phyloP scores from a whole-genome alignment of 2,329 filamentous ascomycete species.

The Decorospora gaudefroyi region DNA sequence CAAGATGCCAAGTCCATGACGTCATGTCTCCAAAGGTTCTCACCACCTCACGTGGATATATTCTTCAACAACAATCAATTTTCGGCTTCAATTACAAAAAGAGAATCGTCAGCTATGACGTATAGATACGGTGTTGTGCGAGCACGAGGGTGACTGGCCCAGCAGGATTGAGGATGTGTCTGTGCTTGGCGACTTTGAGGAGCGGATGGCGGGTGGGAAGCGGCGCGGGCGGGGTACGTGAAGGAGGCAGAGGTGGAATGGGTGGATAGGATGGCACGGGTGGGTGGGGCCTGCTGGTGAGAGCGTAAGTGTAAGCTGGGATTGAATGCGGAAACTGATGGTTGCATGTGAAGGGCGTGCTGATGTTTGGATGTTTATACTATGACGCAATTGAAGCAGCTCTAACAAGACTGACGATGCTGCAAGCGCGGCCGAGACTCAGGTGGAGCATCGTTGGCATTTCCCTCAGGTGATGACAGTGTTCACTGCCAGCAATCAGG shows the following conservation, averaged over 20 bases:
- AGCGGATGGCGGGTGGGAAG: background rate
- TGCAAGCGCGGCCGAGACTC: conserved; percentile 3
- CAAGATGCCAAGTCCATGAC: too few relatives aligned
- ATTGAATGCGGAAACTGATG: background rate
- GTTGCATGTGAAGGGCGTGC: too few relatives aligned
- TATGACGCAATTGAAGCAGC: conserved; percentile 10
- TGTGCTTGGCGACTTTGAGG: background rate
- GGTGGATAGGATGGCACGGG: background rate
- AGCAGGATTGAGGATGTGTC: background rate
- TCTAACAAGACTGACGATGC: too few relatives aligned
- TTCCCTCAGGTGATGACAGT: background rate
- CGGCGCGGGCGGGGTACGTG: background rate
- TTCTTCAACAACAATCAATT: too few relatives aligned
- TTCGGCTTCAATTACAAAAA: too few relatives aligned
- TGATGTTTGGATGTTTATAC: conserved; percentile 5
- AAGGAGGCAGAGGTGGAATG: background rate
- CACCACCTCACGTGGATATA: too few relatives aligned
- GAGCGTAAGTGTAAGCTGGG: background rate
- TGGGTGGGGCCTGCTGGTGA: background rate
- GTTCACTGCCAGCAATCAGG: background rate
- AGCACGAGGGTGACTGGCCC: conserved; percentile 1
- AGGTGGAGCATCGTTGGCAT: too few relatives aligned
- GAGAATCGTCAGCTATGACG: conserved; percentile 1
- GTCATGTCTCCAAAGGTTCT: too few relatives aligned
- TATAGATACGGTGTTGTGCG: background rate